These are phyloP conservation scores for Colletotrichum echinochloae DNA, from an alignment of 2,329 filamentous ascomycete genomes.

Conservation along the genomic window DNA sequence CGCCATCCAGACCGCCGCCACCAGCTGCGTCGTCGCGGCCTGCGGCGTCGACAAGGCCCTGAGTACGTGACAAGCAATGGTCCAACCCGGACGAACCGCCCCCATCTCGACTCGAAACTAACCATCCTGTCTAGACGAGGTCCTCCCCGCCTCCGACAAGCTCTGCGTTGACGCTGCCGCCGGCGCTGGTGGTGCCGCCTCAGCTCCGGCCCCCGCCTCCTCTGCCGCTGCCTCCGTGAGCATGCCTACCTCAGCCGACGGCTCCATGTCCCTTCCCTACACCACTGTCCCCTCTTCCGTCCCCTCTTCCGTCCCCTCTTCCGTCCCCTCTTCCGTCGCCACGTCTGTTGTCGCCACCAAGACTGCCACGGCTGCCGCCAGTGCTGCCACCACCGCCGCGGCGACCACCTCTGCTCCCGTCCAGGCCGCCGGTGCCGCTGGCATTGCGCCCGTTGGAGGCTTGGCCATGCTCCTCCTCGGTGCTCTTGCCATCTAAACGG, in stretches of 20 bases:
- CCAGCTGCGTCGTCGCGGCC: constrained; percentile 50
- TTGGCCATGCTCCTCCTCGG: constrained; percentile 38
- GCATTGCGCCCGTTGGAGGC: constrained; percentile 34
- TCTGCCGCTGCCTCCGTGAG: constrained; percentile 3
- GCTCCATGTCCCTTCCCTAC: constrained; percentile 13
- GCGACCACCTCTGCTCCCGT: constrained; percentile 28
- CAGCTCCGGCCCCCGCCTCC: constrained; percentile 1
- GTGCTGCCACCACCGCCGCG: constrained; percentile 37
- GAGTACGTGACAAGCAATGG: constrained; percentile 48
- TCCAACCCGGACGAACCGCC: neutral
- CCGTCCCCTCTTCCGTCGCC: constrained; percentile 30
- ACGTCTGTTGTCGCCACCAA: neutral
- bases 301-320: constrained; percentile 21
- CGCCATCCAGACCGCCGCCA: constrained; percentile 49
- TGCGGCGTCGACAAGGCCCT: constrained; percentile 54
- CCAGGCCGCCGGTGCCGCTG: constrained; percentile 38
- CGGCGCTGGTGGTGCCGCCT: constrained; percentile 14
- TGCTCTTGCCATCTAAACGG: constrained; percentile 39
- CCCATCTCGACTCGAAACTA: neutral
- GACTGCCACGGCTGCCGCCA: constrained; percentile 32
- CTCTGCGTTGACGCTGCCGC: constrained; percentile 48
- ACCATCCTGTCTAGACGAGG: constrained; percentile 49
- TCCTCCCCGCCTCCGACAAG: constrained; percentile 53
- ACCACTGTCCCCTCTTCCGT: constrained; percentile 17
- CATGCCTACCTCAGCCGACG: constrained; percentile 28